Evolutionary conservation across 495 filamentous ascomycete genomes (phyloP).

Genomic region (Penicillium paradoxum): DNA sequence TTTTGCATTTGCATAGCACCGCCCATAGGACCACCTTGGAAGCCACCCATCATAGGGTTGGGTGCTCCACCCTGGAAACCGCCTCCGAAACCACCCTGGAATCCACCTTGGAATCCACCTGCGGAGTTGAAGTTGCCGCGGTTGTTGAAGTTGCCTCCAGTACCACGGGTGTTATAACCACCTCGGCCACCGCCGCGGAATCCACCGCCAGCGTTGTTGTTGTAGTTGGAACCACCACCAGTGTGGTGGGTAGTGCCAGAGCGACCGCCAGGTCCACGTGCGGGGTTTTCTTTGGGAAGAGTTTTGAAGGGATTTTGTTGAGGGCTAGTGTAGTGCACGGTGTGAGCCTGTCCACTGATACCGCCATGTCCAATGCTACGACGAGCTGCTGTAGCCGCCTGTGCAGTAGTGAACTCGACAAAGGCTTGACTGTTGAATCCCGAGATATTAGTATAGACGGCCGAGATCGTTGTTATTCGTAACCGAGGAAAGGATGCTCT

Average conservation of each 20-base stretch:
- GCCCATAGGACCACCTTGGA: constrained; percentile 49
- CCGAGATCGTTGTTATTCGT: background rate
- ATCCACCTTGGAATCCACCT: constrained; percentile 43
- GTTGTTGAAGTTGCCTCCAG: constrained; percentile 35
- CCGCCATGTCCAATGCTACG: constrained; percentile 62
- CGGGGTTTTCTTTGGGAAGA: constrained; percentile 82
- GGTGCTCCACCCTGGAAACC: constrained; percentile 43
- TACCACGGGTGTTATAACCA: constrained; percentile 38
- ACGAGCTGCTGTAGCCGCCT: constrained; percentile 83
- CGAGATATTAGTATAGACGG: background rate
- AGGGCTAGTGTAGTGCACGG: constrained; percentile 70
- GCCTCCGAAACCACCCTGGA: constrained; percentile 13
- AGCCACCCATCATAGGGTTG: constrained; percentile 59
- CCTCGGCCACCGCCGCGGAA: constrained; percentile 44
- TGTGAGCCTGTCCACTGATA: constrained; percentile 31
- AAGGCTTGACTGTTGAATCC: constrained; percentile 70
- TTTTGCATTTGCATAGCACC: constrained; percentile 43
- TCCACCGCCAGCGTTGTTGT: constrained; percentile 22
- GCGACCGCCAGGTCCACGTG: constrained; percentile 59
- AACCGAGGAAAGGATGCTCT: constrained; percentile 18
- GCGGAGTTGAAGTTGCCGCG: constrained; percentile 48
- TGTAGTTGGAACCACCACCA: constrained; percentile 6
- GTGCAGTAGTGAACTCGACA: constrained; percentile 75
- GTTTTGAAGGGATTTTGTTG: constrained; percentile 84
- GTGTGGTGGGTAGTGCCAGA: background rate